These are phyloP conservation scores for Eutrema yunnanense DNA, from an alignment of 345 rosid species.

Conservation along the genomic window DNA sequence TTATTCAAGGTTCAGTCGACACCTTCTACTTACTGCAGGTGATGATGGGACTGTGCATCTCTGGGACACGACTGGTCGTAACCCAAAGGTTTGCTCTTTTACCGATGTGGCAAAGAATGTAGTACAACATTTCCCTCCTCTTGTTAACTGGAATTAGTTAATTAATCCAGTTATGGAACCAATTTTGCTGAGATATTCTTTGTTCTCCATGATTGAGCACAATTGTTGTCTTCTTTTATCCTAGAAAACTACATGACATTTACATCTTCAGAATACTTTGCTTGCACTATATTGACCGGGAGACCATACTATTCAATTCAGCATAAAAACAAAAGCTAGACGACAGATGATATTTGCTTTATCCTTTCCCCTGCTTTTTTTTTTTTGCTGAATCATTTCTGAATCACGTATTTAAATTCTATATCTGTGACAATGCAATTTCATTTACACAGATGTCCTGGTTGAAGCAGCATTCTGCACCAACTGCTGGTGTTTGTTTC, in stretches of 20 bases:
- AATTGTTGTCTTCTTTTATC: not conserved
- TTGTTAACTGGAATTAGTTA: not conserved
- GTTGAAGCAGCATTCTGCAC: conserved; percentile 95
- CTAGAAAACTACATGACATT: not conserved
- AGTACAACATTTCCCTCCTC: not conserved
- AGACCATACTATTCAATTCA: not conserved
- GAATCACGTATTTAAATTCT: conserved; percentile 14
- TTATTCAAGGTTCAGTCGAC: conserved; percentile 82
- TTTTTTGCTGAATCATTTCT: not conserved
- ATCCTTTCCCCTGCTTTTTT: not conserved
- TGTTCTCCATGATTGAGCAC: not conserved
- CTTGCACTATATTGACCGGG: not conserved
- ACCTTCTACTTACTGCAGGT: conserved; percentile 89
- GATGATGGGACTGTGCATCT: conserved; percentile 93
- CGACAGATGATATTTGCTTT: not conserved
- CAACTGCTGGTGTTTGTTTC: conserved; percentile 85
- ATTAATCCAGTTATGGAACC: not conserved
- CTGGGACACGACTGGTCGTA: conserved; percentile 92
- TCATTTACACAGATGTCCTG: conserved; percentile 62
- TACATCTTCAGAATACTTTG: not conserved
- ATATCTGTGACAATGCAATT: conserved; percentile 20
- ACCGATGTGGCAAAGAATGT: not conserved
- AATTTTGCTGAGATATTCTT: not conserved
- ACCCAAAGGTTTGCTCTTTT: conserved; percentile 60
- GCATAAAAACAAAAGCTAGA: not conserved